A percentile compares a stretch with the other conserved stretches of the same genome.
These are phyloP conservation scores for Apiotrichum veenhuisii DNA, from an alignment of 1,284 basidiomycete genomes.

Conservation along the genomic window DNA sequence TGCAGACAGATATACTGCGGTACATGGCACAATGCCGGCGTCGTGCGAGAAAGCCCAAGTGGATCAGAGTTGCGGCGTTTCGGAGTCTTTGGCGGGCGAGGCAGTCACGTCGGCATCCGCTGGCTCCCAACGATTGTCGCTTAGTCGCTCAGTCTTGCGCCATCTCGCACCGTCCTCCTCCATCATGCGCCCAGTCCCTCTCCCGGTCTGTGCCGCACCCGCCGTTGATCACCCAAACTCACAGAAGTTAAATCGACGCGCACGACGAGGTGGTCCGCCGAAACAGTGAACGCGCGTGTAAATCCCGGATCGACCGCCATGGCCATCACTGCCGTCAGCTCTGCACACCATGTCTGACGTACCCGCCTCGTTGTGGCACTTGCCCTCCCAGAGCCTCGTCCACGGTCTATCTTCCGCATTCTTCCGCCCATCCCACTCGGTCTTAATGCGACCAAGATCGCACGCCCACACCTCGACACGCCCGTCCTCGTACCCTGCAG, in stretches of 20 bases:
- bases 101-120: too few relatives aligned
- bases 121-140: too few relatives aligned
- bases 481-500: conserved; percentile 78
- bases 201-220: too few relatives aligned
- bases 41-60: too few relatives aligned
- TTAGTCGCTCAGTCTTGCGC: neutral
- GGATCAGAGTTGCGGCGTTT: too few relatives aligned
- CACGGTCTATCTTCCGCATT: conserved; percentile 53
- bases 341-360: conserved; percentile 30
- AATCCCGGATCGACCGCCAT: conserved; percentile 65
- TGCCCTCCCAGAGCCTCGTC: conserved; percentile 65
- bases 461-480: conserved; percentile 63
- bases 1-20: too few relatives aligned
- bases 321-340: conserved; percentile 66
- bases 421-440: conserved; percentile 25
- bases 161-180: too few relatives aligned
- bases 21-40: too few relatives aligned
- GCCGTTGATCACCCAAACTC: too few relatives aligned
- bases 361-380: conserved; percentile 75
- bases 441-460: conserved; percentile 7
- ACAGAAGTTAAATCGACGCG: conserved; percentile 53
- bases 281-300: conserved; percentile 67
- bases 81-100: too few relatives aligned
- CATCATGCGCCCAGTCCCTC: too few relatives aligned
- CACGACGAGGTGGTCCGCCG: conserved; percentile 74